A percentile compares a stretch with the other conserved stretches of the same genome.
These are phyloP conservation scores for Rhododendron molle DNA, from an alignment of 148 eudicot species.

Conservation along the genomic window DNA sequence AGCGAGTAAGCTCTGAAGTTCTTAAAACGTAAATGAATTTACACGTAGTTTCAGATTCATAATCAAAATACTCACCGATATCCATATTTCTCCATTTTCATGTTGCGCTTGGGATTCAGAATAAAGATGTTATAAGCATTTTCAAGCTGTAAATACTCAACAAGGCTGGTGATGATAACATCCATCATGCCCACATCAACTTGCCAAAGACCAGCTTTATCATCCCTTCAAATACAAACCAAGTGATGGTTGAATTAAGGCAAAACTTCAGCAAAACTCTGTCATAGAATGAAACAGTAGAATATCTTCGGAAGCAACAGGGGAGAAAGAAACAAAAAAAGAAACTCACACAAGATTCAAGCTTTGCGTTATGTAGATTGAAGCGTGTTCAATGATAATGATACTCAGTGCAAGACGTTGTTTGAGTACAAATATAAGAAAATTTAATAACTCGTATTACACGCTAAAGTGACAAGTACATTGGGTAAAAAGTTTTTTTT, in stretches of 20 bases:
- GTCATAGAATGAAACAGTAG: background rate
- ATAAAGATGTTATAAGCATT: constrained; percentile 80
- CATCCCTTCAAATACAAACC: constrained; percentile 42
- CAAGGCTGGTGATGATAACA: constrained; percentile 68
- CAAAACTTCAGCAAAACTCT: constrained; percentile 2
- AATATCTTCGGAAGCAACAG: background rate
- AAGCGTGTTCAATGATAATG: background rate
- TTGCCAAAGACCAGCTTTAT: constrained; percentile 60
- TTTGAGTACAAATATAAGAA: background rate
- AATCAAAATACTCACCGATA: constrained; percentile 55
- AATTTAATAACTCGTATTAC: background rate
- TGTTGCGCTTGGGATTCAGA: constrained; percentile 72
- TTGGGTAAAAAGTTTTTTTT: background rate
- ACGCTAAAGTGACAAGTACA: background rate
- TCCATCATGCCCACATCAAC: constrained; percentile 92
- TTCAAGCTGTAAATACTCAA: constrained; percentile 75
- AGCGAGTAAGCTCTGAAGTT: background rate
- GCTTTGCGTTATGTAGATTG: background rate
- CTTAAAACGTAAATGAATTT: background rate
- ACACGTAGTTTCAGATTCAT: background rate
- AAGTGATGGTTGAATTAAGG: constrained; percentile 1
- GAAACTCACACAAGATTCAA: background rate
- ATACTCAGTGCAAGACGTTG: background rate
- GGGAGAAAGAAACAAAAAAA: background rate
- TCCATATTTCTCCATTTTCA: constrained; percentile 64